Conservation (phyloP, 352 stramenopile genomes). For the Phytophthora podocarpi region DNA sequence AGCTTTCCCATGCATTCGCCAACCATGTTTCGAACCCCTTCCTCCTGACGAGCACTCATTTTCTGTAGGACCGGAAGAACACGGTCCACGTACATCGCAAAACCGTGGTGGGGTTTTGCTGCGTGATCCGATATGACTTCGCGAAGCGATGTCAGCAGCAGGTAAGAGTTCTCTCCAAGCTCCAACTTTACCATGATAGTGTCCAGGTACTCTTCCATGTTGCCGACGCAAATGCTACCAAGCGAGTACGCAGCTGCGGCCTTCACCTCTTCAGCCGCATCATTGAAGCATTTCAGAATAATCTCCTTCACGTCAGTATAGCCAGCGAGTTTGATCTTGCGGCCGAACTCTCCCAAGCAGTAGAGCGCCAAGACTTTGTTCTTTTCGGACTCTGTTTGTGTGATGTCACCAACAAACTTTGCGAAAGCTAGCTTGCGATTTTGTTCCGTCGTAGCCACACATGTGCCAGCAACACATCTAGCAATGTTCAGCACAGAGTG, state of each 20-base stretch:
- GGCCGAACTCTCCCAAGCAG: constrained; percentile 95
- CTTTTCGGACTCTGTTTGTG: constrained; percentile 55
- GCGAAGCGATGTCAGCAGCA: constrained; percentile 95
- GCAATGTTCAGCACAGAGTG: constrained; percentile 95
- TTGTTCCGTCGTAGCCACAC: constrained; percentile 51
- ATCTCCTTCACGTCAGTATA: constrained; percentile 89
- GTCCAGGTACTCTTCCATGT: constrained; percentile 89
- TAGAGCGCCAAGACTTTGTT: constrained; percentile 93
- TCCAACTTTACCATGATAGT: constrained; percentile 95
- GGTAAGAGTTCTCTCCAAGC: constrained; percentile 92
- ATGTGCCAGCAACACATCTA: constrained; percentile 91
- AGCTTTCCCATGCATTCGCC: constrained; percentile 97
- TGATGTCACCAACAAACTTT: constrained; percentile 77
- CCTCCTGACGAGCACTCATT: constrained; percentile 93
- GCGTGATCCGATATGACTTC: constrained; percentile 94
- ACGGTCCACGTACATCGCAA: constrained; percentile 75
- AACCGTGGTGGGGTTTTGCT: constrained; percentile 73
- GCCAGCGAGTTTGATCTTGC: constrained; percentile 88
- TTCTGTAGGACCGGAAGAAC: constrained; percentile 95
- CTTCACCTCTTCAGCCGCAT: constrained; percentile 94
- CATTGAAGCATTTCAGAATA: constrained; percentile 91
- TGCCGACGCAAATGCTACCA: constrained; percentile 95
- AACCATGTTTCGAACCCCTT: constrained; percentile 97
- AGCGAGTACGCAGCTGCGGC: constrained; percentile 96
- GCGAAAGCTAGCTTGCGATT: constrained; percentile 75